A percentile compares a stretch with the other conserved stretches of the same genome.
These are phyloP conservation scores for Fusarium sp. DNA, from an alignment of 2,329 filamentous ascomycete genomes.

Conservation along the genomic window DNA sequence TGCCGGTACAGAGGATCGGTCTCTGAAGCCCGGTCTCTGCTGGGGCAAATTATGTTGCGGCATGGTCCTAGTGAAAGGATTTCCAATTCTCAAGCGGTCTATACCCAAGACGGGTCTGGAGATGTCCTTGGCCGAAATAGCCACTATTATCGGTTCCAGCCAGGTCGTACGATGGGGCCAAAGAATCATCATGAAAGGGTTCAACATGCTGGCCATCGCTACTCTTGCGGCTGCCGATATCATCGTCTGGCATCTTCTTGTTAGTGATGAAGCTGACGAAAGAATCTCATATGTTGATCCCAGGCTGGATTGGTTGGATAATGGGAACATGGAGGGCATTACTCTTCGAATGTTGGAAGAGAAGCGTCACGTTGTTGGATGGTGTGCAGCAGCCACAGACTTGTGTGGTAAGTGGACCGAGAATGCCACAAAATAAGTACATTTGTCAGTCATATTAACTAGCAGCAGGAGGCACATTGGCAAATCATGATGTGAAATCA, in stretches of 20 bases:
- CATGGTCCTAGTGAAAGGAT: not conserved
- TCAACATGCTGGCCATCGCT: constrained; percentile 9
- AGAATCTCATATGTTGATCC: constrained; percentile 22
- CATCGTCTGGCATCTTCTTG: constrained; percentile 21
- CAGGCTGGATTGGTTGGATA: not conserved
- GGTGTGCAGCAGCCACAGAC: constrained; percentile 17
- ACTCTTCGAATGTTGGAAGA: not conserved
- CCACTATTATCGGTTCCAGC: not conserved
- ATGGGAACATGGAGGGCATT: not conserved
- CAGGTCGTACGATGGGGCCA: constrained; percentile 7
- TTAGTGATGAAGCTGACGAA: not conserved
- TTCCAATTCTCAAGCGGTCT: constrained; percentile 7
- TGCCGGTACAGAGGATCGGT: no score
- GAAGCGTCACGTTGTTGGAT: constrained; percentile 21
- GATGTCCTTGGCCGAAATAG: not conserved
- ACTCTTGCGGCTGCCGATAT: not conserved
- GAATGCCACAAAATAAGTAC: not conserved
- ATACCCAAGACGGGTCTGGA: constrained; percentile 9
- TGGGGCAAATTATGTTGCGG: constrained; percentile 9
- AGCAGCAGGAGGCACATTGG: not conserved
- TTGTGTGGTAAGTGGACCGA: constrained; percentile 6
- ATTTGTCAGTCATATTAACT: not conserved
- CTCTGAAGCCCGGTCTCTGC: not conserved
- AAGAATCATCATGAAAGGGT: constrained; percentile 16
- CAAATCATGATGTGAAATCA: not conserved